Percentiles rank a stretch among this genome's conserved stretches.
Conservation (phyloP, 164 flowering plant genomes). For the Stephania yunnanensis region DNA sequence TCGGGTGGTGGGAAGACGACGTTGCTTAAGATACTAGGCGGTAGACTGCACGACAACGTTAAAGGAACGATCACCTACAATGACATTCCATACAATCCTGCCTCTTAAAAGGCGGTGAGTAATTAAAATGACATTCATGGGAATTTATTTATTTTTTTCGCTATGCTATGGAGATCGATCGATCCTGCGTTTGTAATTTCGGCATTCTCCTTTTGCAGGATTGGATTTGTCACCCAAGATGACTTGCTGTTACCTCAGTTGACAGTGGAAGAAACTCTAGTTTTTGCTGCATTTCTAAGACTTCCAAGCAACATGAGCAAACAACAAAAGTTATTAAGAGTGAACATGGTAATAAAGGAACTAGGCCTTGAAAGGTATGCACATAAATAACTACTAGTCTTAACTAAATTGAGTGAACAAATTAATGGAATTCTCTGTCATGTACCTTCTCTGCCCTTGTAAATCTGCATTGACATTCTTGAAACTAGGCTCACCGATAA, state of each 20-base stretch:
- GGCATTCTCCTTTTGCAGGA: conserved; percentile 36
- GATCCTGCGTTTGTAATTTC: background rate
- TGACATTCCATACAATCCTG: conserved; percentile 65
- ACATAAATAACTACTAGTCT: background rate
- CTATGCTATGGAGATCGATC: background rate
- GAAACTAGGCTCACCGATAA: too few species aligned
- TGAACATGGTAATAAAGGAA: conserved; percentile 65
- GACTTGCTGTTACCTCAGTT: conserved; percentile 86
- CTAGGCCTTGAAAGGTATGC: conserved; percentile 90
- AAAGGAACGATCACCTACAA: conserved; percentile 71
- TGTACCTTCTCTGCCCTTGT: too few species aligned
- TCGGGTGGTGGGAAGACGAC: conserved; percentile 99
- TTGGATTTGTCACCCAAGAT: conserved; percentile 96
- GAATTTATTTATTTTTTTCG: background rate
- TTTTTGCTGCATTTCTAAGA: conserved; percentile 80
- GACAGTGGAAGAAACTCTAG: conserved; percentile 87
- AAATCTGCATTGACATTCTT: too few species aligned
- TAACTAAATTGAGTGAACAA: background rate
- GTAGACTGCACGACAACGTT: conserved; percentile 72
- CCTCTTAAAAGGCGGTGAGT: conserved; percentile 77
- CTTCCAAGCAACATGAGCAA: conserved; percentile 73
- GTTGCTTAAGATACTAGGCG: conserved; percentile 70
- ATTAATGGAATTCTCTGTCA: too few species aligned
- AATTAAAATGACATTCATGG: too few species aligned
- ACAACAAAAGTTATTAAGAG: conserved; percentile 63